phyloP scores from a whole-genome alignment of 2,329 filamentous ascomycete genomes.

The Aspergillus fumigatus region DNA sequence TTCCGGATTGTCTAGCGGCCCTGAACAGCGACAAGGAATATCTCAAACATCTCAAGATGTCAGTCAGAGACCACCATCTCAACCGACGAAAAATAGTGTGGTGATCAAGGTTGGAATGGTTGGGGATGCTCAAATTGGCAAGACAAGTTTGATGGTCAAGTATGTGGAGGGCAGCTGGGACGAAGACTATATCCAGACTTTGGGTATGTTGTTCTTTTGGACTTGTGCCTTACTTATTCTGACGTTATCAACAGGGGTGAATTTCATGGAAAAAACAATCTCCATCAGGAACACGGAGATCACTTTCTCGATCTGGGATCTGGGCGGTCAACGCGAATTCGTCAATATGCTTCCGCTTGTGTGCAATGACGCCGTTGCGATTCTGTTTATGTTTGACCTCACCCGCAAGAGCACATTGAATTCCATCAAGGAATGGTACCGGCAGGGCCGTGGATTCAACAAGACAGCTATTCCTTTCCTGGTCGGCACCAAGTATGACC shows the following conservation, averaged over 20 bases:
- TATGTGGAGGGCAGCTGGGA: constrained; percentile 99
- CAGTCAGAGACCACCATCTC: constrained; percentile 39
- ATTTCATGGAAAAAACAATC: constrained; percentile 99
- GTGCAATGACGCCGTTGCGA: constrained; percentile 97
- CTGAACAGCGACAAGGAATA: constrained; percentile 40
- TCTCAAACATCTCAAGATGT: constrained; percentile 50
- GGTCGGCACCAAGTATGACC: constrained; percentile 97
- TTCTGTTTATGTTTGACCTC: constrained; percentile 99
- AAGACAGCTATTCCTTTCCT: constrained; percentile 99
- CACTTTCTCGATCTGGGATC: constrained; percentile 98
- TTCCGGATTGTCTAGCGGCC: constrained; percentile 46
- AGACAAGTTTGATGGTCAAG: constrained; percentile 99
- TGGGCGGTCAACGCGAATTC: constrained; percentile 96
- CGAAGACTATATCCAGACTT: constrained; percentile 97
- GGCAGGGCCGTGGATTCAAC: constrained; percentile 96
- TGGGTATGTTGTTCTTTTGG: constrained; percentile 50
- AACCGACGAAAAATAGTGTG: constrained; percentile 57
- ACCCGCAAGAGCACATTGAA: constrained; percentile 97
- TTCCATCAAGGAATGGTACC: constrained; percentile 99
- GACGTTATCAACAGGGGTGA: constrained; percentile 62
- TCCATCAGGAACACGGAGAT: constrained; percentile 99
- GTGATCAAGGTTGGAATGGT: constrained; percentile 99
- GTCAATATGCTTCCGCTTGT: constrained; percentile 99
- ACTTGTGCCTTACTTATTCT: constrained; percentile 13
- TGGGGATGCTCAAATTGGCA: constrained; percentile 96